These are phyloP conservation scores for Aspergillus sp. DNA, from an alignment of 2,329 filamentous ascomycete genomes.

Conservation along the genomic window DNA sequence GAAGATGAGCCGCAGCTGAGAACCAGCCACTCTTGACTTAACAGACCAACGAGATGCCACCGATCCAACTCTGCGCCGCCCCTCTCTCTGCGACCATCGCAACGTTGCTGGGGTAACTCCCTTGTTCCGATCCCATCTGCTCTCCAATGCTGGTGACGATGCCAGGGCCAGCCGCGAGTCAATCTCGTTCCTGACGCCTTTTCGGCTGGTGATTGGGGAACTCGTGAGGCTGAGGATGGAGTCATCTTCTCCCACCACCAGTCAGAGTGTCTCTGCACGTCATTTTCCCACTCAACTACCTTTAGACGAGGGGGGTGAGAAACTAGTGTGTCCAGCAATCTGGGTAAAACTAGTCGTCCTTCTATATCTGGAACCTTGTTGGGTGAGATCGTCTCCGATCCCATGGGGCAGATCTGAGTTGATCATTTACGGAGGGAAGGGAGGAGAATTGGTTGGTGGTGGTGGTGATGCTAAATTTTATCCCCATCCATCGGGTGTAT, in stretches of 20 bases:
- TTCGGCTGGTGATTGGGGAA: conserved; percentile 12
- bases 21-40: neutral
- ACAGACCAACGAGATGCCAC: conserved; percentile 7
- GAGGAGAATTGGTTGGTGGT: neutral
- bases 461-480: neutral
- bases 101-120: conserved; percentile 26
- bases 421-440: neutral
- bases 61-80: neutral
- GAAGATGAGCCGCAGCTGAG: conserved; percentile 4
- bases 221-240: conserved; percentile 9
- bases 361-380: neutral
- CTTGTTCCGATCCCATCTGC: conserved; percentile 17
- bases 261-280: conserved; percentile 12
- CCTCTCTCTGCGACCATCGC: conserved; percentile 1
- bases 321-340: neutral
- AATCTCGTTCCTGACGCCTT: conserved; percentile 10
- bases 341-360: neutral
- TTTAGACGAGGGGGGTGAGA: neutral
- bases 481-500: neutral
- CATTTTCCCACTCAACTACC: conserved; percentile 9
- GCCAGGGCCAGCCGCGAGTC: conserved; percentile 8
- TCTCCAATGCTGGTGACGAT: conserved; percentile 2
- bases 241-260: neutral
- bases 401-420: conserved; percentile 6
- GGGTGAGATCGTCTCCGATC: neutral